Evolutionary conservation across 1,139 yeast genomes (phyloP), one percentile per base, ranked within the genome.

Genomic region (Lodderomyces metapsilosis): DNA sequence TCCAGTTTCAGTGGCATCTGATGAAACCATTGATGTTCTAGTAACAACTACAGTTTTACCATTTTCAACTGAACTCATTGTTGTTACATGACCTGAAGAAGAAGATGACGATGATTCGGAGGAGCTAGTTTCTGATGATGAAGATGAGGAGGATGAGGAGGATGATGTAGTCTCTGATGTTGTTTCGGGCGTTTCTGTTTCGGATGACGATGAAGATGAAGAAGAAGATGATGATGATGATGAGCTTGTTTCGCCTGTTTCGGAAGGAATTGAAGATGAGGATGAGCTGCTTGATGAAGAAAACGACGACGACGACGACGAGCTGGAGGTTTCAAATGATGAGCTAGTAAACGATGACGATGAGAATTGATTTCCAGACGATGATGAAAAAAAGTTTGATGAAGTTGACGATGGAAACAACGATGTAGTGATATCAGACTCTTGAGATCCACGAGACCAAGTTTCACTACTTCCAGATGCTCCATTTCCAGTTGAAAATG

Each of bases 1-100:
- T 44, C 18, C 9, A 11, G 32, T 20, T 2, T 70, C 61, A 18
- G 68, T 57, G 5, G 74, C 63, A n/a, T 55, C 50, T 8, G 60
- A 41, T 36, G 61, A 45, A 9, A 64, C 55, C 11, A 65, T 37
- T 8, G 73, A 58, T 1, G 76, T 71, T 41, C 57, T 56, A 12
- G 76, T 71, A 13, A 71, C 71, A 13, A 69, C 49, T 2, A 71
- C 59, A 2, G 76, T 69, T 23, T 44, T 54, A 8, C 77, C 76
- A 42, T 62, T 59, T 40, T 61, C 62, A 2, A 61, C 67, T 2
- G 74, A 65, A 9, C 57, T 54, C 44, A 53, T 57, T 1, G 71
- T 65, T 13, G 71, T 64, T 7, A 53, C 49, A 12, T 49, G 44
- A 12, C 58, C 49, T n/a, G 34, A 35, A 7, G 43, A 22, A 32